These are phyloP conservation scores for Beauveria caledonica DNA, from an alignment of 2,329 filamentous ascomycete genomes.

Conservation along the genomic window DNA sequence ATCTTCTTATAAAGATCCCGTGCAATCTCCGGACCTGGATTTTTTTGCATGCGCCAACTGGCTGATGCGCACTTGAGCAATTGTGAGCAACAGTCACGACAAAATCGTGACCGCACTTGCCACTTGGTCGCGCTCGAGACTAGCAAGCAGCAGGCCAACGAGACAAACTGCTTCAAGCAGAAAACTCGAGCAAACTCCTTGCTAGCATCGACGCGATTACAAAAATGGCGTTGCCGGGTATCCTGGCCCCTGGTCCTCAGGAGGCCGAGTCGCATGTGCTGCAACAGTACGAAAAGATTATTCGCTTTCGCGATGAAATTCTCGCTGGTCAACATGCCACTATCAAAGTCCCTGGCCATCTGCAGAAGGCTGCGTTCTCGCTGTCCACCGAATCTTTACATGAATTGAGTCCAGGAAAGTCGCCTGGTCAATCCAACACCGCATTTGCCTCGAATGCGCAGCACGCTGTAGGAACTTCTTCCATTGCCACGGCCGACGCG, in stretches of 20 bases:
- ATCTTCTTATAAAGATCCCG: neutral
- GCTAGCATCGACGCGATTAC: slow-evolving; percentile 2
- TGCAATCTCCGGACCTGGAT: neutral
- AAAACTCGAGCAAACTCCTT: neutral
- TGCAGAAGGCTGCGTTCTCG: neutral
- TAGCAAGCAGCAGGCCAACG: neutral
- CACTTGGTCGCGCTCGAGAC: neutral
- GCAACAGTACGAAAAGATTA: slow-evolving; percentile 68
- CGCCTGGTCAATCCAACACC: slow-evolving; percentile 22
- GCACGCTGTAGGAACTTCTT: slow-evolving; percentile 14
- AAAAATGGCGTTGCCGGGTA: slow-evolving; percentile 19
- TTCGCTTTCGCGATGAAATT: slow-evolving; percentile 72
- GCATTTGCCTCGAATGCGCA: slow-evolving; percentile 30
- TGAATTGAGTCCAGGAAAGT: neutral
- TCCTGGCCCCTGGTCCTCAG: slow-evolving; percentile 22
- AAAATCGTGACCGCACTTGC: neutral
- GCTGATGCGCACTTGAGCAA: neutral
- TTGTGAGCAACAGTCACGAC: neutral
- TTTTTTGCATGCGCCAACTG: neutral
- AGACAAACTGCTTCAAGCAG: neutral
- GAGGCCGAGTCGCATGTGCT: slow-evolving; percentile 49
- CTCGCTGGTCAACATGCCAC: slow-evolving; percentile 65
- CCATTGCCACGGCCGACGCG: neutral
- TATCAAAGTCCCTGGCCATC: slow-evolving; percentile 42
- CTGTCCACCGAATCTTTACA: neutral